Base-by-base conservation (phyloP, 1,284 basidiomycete species). In the Boletus hoseneyae region DNA sequence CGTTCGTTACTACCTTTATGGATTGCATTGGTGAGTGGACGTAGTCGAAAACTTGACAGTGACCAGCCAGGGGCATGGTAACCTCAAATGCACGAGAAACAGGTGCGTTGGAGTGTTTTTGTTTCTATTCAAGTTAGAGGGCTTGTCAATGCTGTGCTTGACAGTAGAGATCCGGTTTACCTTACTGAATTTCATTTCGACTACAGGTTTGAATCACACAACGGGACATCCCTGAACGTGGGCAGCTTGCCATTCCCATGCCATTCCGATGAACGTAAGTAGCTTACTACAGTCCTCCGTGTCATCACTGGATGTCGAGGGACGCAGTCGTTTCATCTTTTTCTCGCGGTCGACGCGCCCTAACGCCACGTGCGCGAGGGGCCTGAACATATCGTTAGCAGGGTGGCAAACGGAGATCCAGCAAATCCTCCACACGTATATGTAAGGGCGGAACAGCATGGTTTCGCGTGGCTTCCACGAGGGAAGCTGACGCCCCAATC, bases 401-500 rank as follows among this genome's bases (percentile, higher is more conserved):
- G 11, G 25, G 29, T 58, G 30, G 50, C 41, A 41, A 55, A 50
- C 33, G 11, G 13, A 13, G 15, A 23, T 25, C 23, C 25, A 13
- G 21, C 10, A 36, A 36, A 32, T 32, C 33, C 23, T 23, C 13
- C 29, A 8, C 6, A 3, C 12, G 6, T 0, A 34, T 48, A 47
- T 47, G 50, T 49, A 55, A 55, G 41, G 42, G 55, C 58, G 61
- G 6, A 25, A 25, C 23, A 25, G 55, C 41, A 59, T 57, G 60
- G 51, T 39, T 7, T 42, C 57, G 43, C 59, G 60, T 64, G 58
- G 47, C 33, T 50, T 41, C 49, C 56, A 59, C 60, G 52, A 53
- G 60, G 32, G 29, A 23, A 9, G 16, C 19, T 30, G 47, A 35
- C 43, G 16, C 16, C 3, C 32, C 33, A 21, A 44, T 43, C 16